phyloP scores from a whole-genome alignment of 2,329 filamentous ascomycete species.

The Magnaporthiopsis poae region DNA sequence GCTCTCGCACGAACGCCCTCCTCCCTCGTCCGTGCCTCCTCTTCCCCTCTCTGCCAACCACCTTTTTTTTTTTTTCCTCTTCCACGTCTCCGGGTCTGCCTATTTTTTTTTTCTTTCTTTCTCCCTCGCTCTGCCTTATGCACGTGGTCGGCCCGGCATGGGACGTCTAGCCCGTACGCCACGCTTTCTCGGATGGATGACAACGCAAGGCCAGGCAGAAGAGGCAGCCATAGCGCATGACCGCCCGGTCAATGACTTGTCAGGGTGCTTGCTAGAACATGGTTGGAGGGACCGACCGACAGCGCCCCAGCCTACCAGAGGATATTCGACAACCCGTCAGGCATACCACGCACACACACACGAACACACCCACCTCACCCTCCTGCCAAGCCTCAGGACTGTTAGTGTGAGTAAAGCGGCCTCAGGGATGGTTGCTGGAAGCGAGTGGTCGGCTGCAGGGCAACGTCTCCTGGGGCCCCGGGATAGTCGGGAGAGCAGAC shows the following conservation, averaged over 20 bases:
- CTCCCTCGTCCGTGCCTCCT: neutral
- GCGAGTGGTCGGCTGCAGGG: neutral
- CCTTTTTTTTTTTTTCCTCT: neutral
- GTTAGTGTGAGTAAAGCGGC: neutral
- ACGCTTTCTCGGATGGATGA: too few relatives aligned
- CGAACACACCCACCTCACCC: neutral
- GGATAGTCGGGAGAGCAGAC: neutral
- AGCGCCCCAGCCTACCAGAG: neutral
- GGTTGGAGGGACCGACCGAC: neutral
- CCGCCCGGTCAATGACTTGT: neutral
- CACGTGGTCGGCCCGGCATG: neutral
- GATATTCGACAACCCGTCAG: neutral
- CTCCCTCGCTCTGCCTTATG: neutral
- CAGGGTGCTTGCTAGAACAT: neutral
- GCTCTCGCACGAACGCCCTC: neutral
- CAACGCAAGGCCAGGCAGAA: neutral
- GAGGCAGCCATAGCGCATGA: neutral
- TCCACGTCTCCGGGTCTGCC: too few relatives aligned
- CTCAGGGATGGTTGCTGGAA: neutral
- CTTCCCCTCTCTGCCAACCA: neutral
- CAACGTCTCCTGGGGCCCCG: neutral
- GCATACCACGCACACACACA: neutral
- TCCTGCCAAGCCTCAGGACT: neutral
- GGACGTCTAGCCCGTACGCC: neutral
- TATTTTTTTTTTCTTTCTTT: neutral